Evolutionary conservation across 106 monocot genomes (phyloP).

Genomic region (Posidonia australis): DNA sequence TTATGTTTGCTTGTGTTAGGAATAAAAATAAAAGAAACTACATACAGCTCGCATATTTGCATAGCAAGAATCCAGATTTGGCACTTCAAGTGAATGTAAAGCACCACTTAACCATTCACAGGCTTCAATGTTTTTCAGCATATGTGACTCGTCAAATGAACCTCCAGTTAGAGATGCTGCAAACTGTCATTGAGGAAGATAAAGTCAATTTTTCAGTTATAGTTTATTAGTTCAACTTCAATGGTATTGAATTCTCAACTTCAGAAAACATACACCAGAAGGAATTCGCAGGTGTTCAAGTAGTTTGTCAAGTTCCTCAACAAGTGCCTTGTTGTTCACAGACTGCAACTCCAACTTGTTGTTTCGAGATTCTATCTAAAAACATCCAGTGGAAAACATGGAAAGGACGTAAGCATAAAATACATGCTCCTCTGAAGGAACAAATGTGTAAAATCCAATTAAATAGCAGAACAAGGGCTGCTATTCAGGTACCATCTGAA

Average conservation of each 20-base stretch:
- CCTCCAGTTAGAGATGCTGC: slow-evolving; percentile 79
- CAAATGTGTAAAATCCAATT: neutral
- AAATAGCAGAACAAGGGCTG: no score
- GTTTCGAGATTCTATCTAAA: slow-evolving; percentile 97
- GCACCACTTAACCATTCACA: slow-evolving; percentile 94
- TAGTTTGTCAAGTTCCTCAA: slow-evolving; percentile 91
- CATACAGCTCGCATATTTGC: slow-evolving; percentile 84
- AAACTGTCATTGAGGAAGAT: slow-evolving; percentile 38
- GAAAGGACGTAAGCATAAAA: neutral
- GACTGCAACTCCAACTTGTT: slow-evolving; percentile 98
- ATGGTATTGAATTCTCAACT: slow-evolving; percentile 3
- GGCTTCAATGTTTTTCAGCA: slow-evolving; percentile 92
- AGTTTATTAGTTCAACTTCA: neutral
- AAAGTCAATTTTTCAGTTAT: neutral
- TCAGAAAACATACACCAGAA: slow-evolving; percentile 39
- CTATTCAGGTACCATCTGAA: no score
- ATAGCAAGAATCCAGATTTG: slow-evolving; percentile 78
- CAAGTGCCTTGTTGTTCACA: slow-evolving; percentile 61
- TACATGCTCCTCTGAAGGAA: neutral
- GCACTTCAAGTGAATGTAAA: slow-evolving; percentile 57
- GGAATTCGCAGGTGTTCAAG: slow-evolving; percentile 86
- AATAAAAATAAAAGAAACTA: neutral
- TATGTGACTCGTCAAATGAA: slow-evolving; percentile 86
- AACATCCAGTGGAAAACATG: neutral
- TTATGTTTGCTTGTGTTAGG: neutral